phyloP scores from a whole-genome alignment of 2,329 filamentous ascomycete species.

The Calonectria leucothoes region DNA sequence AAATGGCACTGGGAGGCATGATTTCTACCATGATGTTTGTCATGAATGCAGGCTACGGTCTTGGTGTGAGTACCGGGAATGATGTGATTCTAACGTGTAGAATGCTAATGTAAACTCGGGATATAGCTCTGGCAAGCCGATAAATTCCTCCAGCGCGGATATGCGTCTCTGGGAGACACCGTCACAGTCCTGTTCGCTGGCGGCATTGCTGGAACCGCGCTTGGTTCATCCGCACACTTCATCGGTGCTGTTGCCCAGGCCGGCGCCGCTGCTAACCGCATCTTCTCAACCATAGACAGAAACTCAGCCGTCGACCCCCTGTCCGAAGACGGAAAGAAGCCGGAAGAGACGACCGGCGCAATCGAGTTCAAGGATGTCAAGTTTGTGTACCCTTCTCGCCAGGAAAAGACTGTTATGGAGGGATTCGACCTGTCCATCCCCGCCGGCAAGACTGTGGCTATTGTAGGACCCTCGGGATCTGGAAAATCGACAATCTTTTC shows the following conservation, averaged over 20 bases:
- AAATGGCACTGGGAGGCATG: constrained; percentile 70
- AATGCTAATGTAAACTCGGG: not conserved
- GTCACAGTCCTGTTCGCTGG: not conserved
- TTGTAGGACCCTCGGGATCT: constrained; percentile 12
- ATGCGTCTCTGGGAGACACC: not conserved
- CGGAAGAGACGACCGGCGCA: constrained; percentile 42
- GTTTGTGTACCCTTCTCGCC: constrained; percentile 15
- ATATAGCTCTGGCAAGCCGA: not conserved
- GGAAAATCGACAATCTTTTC: constrained; percentile 12
- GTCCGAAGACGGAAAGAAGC: constrained; percentile 43
- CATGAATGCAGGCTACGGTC: constrained; percentile 65
- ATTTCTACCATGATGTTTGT: constrained; percentile 80
- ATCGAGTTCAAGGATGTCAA: constrained; percentile 56
- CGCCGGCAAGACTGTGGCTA: constrained; percentile 2
- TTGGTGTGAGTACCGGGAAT: not conserved
- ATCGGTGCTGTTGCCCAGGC: constrained; percentile 56
- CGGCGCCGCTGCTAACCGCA: constrained; percentile 82
- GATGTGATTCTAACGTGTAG: not conserved
- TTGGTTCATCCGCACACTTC: not conserved
- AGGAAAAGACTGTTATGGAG: not conserved
- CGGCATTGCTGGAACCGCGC: not conserved
- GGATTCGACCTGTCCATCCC: not conserved
- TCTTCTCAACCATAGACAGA: constrained; percentile 87
- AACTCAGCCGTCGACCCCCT: constrained; percentile 53
- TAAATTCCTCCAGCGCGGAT: not conserved